Conservation (phyloP, 441 rosid genomes). For the Adansonia grandidieri region DNA sequence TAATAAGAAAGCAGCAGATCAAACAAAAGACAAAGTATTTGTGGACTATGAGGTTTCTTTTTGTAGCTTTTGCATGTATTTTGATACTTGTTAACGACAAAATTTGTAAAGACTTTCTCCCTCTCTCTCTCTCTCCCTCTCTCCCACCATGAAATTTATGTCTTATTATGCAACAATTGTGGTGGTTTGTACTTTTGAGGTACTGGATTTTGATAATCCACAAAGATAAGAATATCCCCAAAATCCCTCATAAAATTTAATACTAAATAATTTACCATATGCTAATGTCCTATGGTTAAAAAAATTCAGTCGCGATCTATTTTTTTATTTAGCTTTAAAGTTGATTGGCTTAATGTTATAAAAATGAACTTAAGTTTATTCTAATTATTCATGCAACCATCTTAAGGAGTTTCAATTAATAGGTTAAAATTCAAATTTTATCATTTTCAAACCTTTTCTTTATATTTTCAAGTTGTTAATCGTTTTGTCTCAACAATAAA, state of each 20-base stretch:
- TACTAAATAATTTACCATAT: not conserved
- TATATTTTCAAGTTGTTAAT: too few species aligned
- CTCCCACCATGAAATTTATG: slow-evolving; percentile 10
- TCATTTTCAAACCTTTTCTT: too few species aligned
- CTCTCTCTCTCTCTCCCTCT: not conserved
- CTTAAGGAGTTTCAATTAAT: too few species aligned
- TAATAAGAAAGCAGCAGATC: not conserved
- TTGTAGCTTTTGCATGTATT: slow-evolving; percentile 12
- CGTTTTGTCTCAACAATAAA: too few species aligned
- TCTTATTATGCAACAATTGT: slow-evolving; percentile 4
- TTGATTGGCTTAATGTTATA: too few species aligned
- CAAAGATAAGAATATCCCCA: not conserved
- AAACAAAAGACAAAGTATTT: slow-evolving; percentile 36
- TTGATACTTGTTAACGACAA: slow-evolving; percentile 15
- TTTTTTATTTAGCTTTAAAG: too few species aligned
- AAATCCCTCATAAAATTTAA: not conserved
- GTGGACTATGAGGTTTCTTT: slow-evolving; percentile 35
- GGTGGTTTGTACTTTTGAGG: slow-evolving; percentile 4
- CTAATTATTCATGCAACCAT: too few species aligned
- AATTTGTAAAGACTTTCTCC: slow-evolving; percentile 23
- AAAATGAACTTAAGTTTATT: too few species aligned
- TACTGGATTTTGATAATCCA: not conserved
- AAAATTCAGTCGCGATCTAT: too few species aligned
- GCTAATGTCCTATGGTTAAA: not conserved
- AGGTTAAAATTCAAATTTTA: too few species aligned